A percentile compares a stretch with the other conserved stretches of the same genome.
Evolutionary conservation across 352 stramenopile genomes (phyloP).

Genomic region (Hyaloperonospora arabidopsidis): DNA sequence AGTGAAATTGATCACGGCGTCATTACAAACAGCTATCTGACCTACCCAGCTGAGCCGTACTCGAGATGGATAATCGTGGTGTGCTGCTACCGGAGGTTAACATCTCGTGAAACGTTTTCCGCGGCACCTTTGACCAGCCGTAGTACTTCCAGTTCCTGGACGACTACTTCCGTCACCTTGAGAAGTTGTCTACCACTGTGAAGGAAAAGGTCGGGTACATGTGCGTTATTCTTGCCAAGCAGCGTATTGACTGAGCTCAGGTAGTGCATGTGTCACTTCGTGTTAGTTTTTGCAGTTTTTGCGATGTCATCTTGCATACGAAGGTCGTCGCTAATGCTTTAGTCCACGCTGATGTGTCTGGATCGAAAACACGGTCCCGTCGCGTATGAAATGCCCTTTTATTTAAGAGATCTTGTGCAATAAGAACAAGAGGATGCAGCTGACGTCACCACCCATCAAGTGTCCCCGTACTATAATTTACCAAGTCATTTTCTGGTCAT

Average conservation of each 20-base stretch:
- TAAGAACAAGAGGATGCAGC: slow-evolving; percentile 55
- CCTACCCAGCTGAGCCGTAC: slow-evolving; percentile 56
- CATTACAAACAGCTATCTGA: slow-evolving; percentile 59
- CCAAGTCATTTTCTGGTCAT: slow-evolving; percentile 31
- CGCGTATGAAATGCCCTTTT: slow-evolving; percentile 55
- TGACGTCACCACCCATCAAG: slow-evolving; percentile 72
- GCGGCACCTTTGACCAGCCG: slow-evolving; percentile 82
- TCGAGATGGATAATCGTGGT: slow-evolving; percentile 61
- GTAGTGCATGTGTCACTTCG: too few species aligned
- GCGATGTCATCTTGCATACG: slow-evolving; percentile 68
- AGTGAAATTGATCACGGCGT: slow-evolving; percentile 50
- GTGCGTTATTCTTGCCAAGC: neutral
- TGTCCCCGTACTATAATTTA: slow-evolving; percentile 74
- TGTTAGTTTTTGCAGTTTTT: slow-evolving; percentile 35
- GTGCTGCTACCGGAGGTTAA: slow-evolving; percentile 87
- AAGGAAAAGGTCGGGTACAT: slow-evolving; percentile 39
- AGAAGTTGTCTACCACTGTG: slow-evolving; percentile 41
- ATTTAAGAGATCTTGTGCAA: slow-evolving; percentile 39
- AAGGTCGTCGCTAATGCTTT: slow-evolving; percentile 60
- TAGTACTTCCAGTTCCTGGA: slow-evolving; percentile 85
- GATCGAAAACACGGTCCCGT: slow-evolving; percentile 57
- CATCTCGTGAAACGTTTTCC: slow-evolving; percentile 94
- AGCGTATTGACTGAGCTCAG: neutral
- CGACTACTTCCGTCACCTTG: slow-evolving; percentile 74
- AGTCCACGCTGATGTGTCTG: slow-evolving; percentile 46